A percentile compares a stretch with the other conserved stretches of the same genome.
phyloP scores from a whole-genome alignment of 257 asterid genomes.

The Plantago major region DNA sequence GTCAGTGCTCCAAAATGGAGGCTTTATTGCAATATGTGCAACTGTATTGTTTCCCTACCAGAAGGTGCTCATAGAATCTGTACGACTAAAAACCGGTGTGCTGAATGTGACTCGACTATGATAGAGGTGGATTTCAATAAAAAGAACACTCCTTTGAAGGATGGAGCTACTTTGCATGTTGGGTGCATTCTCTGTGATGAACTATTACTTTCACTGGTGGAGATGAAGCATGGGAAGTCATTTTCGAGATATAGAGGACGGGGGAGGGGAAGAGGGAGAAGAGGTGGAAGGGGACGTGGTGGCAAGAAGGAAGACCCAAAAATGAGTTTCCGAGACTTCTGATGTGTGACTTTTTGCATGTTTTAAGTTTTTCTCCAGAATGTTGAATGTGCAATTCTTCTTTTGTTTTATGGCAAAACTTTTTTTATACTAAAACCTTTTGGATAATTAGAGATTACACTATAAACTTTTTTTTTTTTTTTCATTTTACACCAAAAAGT shows the following conservation, averaged over 20 bases:
- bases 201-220: constrained; percentile 73
- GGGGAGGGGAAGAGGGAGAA: constrained; percentile 63
- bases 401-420: too few relatives aligned
- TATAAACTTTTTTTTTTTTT: too few relatives aligned
- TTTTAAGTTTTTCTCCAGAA: too few relatives aligned
- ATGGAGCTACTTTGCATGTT: constrained; percentile 60
- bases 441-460: too few relatives aligned
- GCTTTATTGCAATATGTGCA: constrained; percentile 81
- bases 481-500: too few relatives aligned
- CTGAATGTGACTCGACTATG: constrained; percentile 79
- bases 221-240: constrained; percentile 81
- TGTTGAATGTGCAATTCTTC: too few relatives aligned
- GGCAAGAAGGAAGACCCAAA: constrained; percentile 67
- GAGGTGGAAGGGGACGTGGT: constrained; percentile 51
- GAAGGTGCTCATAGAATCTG: constrained; percentile 86
- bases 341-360: too few relatives aligned
- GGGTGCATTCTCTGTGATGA: constrained; percentile 92
- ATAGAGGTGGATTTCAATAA: constrained; percentile 87
- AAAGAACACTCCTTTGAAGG: constrained; percentile 80
- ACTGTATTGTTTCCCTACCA: constrained; percentile 78
- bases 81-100: constrained; percentile 62
- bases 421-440: too few relatives aligned
- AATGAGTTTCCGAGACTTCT: constrained; percentile 90
- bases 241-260: constrained; percentile 53
- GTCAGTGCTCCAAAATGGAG: constrained; percentile 90